Evolutionary conservation across 2,329 filamentous ascomycete species (phyloP), one percentile per base, ranked within the genome.

Genomic region (Cryoendolithus antarcticus): DNA sequence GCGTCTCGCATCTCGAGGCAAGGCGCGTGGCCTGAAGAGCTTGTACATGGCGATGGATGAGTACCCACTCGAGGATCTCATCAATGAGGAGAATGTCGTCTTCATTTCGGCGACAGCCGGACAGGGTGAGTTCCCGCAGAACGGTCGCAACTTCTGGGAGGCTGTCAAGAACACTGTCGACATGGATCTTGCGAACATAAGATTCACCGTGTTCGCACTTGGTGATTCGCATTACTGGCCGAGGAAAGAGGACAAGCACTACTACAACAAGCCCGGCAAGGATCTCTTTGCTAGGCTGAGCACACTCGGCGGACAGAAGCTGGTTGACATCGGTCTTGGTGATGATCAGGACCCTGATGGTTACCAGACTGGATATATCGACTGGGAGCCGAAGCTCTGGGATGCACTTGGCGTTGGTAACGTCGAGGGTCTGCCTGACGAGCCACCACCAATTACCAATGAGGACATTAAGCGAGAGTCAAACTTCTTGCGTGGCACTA

Each of bases 191-290:
- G 84, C 86, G 30, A 77, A 77, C 12, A 80, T 96, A 50, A 89
- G 86, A 62, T 96, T 80, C 65, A 85, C 86, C 4, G 75, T 94
- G 19, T 96, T 98, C 51, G 85, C 80, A 58, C 78, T 98, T 8
- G 91, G 91, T 61, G 91, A 98, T 60, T 94, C 86, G 63, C 91
- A 98, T 65, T 98, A 98, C 70, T 98, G 91, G 91, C 91, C 91
- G 3, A 77, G 91, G 41, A 98, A 96, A 67, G 84, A 98, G 64
- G 91, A 98, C 64, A 89, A 76, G 65, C 82, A 95, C 49, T 98
- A 94, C 66, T 98, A 98, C 73, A 98, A 98, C 74, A 98, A 98
- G 72, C 91, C 91, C 32, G 88, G 80, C 44, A 98, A 96, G 68
- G 91, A 98, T 54, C 73, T 98, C 10, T 84, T 95, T 64, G 73